Conservation (phyloP, 768 basidiomycete species). For the Artomyces pyxidatus region DNA sequence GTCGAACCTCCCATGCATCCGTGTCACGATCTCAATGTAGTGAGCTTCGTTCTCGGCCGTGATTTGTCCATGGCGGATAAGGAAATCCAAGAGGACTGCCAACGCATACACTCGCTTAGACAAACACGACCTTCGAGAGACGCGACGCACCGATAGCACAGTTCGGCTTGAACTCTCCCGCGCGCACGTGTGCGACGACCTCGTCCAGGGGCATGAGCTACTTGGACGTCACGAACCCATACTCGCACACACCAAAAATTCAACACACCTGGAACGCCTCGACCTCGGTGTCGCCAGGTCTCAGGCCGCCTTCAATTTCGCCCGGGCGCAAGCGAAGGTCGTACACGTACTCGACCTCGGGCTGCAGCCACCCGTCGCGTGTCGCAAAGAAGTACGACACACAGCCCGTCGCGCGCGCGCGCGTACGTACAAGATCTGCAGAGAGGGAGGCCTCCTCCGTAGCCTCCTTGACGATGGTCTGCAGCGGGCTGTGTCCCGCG, state of each 20-base stretch:
- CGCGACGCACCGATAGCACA: constrained; percentile 65
- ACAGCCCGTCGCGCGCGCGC: constrained; percentile 55
- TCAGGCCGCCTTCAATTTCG: constrained; percentile 48
- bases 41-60: constrained; percentile 85
- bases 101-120: neutral
- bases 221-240: neutral
- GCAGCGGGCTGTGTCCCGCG: constrained; percentile 61
- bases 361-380: constrained; percentile 70
- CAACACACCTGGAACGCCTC: constrained; percentile 76
- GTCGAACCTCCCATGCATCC: constrained; percentile 66
- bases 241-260: neutral
- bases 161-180: constrained; percentile 85
- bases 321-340: constrained; percentile 64
- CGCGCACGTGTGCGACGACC: constrained; percentile 55
- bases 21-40: constrained; percentile 67
- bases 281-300: constrained; percentile 87
- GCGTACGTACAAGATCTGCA: constrained; percentile 50
- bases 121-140: neutral
- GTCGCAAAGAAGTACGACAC: constrained; percentile 79
- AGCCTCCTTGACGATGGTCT: constrained; percentile 82
- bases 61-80: constrained; percentile 78
- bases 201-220: constrained; percentile 62
- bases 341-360: constrained; percentile 85
- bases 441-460: constrained; percentile 87
- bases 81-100: constrained; percentile 79